Conservation (phyloP, 257 asterid genomes). For the Rauvolfia tetraphylla region DNA sequence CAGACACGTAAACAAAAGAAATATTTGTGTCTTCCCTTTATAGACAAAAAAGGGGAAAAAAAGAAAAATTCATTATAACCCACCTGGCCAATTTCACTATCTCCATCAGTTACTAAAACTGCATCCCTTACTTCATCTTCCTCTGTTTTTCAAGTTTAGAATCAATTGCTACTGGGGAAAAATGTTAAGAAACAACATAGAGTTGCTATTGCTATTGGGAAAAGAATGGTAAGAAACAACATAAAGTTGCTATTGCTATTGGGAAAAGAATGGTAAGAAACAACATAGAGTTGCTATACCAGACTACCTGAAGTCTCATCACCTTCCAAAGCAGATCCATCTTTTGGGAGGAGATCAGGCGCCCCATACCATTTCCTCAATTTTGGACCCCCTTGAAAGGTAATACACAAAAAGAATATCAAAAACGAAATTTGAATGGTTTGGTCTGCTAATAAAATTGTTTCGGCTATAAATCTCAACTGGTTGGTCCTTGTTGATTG, state of each 20-base stretch:
- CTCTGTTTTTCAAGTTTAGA: constrained; percentile 37
- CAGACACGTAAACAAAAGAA: too few species aligned
- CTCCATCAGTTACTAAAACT: constrained; percentile 87
- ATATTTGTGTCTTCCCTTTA: too few species aligned
- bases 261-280: background rate
- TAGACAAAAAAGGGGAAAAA: background rate
- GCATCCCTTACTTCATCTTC: constrained; percentile 78
- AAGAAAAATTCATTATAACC: background rate
- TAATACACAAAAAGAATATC: constrained; percentile 1
- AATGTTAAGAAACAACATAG: background rate
- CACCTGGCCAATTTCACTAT: constrained; percentile 95
- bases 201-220: background rate
- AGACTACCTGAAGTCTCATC: constrained; percentile 56
- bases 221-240: background rate
- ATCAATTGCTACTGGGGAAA: constrained; percentile 6
- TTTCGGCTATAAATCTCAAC: background rate
- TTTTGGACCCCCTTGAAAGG: constrained; percentile 84
- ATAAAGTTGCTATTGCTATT: constrained; percentile 11
- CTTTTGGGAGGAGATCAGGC: constrained; percentile 62
- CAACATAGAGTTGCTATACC: background rate
- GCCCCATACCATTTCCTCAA: constrained; percentile 99
- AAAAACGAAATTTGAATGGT: background rate
- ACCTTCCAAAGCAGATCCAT: constrained; percentile 43
- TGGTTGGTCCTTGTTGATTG: background rate
- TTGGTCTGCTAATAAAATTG: background rate